Conservation (phyloP, 805 yeast species). For the Cyberlindnera sargentensis region DNA sequence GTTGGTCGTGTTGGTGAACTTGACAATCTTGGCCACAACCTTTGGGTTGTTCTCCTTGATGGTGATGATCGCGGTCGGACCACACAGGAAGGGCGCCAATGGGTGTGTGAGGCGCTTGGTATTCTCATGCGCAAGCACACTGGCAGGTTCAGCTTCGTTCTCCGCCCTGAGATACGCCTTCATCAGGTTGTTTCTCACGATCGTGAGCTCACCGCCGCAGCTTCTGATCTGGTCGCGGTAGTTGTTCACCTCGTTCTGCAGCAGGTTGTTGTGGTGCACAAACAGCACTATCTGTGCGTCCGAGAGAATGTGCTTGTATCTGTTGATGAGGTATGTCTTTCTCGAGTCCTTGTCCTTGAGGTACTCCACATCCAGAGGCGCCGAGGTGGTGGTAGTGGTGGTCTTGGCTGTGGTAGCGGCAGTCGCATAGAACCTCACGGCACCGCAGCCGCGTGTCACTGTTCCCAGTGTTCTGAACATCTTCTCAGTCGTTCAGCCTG, state of each 20-base stretch:
- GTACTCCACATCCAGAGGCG: slow-evolving; percentile 26
- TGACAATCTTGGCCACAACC: slow-evolving; percentile 53
- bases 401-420: slow-evolving; percentile 2
- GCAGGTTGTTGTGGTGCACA: slow-evolving; percentile 78
- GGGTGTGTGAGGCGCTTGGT: slow-evolving; percentile 52
- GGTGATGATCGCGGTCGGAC: slow-evolving; percentile 80
- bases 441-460: neutral
- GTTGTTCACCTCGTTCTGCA: slow-evolving; percentile 57
- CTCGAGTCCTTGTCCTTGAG: slow-evolving; percentile 63
- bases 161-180: slow-evolving; percentile 70
- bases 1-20: slow-evolving; percentile 51
- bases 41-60: slow-evolving; percentile 67
- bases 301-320: slow-evolving; percentile 65
- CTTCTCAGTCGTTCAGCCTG: too few relatives aligned
- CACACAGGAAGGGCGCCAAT: slow-evolving; percentile 58
- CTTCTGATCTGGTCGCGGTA: slow-evolving; percentile 55
- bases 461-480: too few relatives aligned
- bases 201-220: slow-evolving; percentile 63
- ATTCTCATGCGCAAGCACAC: slow-evolving; percentile 39
- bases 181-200: slow-evolving; percentile 64
- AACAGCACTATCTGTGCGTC: slow-evolving; percentile 64
- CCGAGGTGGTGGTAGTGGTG: neutral
- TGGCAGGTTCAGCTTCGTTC: slow-evolving; percentile 67
- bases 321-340: slow-evolving; percentile 80
- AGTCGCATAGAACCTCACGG: slow-evolving; percentile 14